phyloP scores from a whole-genome alignment of 2,329 filamentous ascomycete species.

The Cercospora janseana region DNA sequence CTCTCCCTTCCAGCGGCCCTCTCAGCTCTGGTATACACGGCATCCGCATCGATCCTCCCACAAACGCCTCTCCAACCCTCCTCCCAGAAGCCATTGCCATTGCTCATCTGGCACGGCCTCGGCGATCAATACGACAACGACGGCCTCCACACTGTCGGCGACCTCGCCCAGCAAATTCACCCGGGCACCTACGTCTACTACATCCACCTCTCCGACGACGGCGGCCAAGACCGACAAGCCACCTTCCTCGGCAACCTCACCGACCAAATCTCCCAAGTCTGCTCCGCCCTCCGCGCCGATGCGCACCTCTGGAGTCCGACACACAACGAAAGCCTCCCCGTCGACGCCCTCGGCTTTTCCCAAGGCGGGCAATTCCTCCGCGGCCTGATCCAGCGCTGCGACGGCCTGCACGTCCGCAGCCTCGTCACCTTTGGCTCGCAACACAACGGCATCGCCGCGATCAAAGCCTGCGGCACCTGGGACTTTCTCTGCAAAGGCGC shows the following conservation, averaged over 20 bases:
- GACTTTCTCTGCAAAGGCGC: slow-evolving; percentile 82
- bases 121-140: slow-evolving; percentile 73
- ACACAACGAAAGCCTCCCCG: slow-evolving; percentile 50
- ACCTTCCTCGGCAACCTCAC: slow-evolving; percentile 92
- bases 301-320: slow-evolving; percentile 60
- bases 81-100: slow-evolving; percentile 62
- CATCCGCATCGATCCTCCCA: slow-evolving; percentile 6
- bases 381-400: slow-evolving; percentile 85
- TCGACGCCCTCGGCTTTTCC: slow-evolving; percentile 91
- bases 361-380: slow-evolving; percentile 97
- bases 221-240: slow-evolving; percentile 69
- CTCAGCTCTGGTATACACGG: slow-evolving; percentile 15
- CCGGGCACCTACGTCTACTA: slow-evolving; percentile 83
- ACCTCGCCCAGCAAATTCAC: slow-evolving; percentile 69
- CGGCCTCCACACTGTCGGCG: slow-evolving; percentile 68
- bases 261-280: slow-evolving; percentile 72
- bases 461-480: slow-evolving; percentile 66
- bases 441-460: slow-evolving; percentile 87
- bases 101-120: slow-evolving; percentile 93
- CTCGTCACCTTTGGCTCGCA: slow-evolving; percentile 87
- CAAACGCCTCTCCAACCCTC: slow-evolving; percentile 4
- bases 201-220: slow-evolving; percentile 67
- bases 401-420: slow-evolving; percentile 74
- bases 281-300: slow-evolving; percentile 70
- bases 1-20: slow-evolving; percentile 25